A percentile compares a stretch with the other conserved stretches of the same genome.
These are phyloP conservation scores for Mucuna pruriens DNA, from an alignment of 306 rosid species.

Conservation along the genomic window DNA sequence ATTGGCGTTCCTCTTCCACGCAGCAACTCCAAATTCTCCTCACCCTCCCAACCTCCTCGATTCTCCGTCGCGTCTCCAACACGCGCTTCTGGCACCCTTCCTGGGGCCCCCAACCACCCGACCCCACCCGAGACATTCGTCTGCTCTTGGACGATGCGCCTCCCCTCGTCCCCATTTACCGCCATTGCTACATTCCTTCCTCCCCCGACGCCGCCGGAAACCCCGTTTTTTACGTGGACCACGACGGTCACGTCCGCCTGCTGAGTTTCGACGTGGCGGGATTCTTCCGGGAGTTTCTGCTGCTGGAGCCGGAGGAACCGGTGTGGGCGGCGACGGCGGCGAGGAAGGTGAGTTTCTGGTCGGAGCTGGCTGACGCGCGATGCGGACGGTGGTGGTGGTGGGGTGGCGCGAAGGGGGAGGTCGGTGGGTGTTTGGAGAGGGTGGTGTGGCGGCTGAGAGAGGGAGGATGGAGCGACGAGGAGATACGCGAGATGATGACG, in stretches of 20 bases:
- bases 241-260: conserved; percentile 48
- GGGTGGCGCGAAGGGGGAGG: conserved; percentile 30
- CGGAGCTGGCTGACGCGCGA: conserved; percentile 57
- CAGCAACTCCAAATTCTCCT: conserved; percentile 72
- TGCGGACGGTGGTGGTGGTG: conserved; percentile 47
- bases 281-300: conserved; percentile 56
- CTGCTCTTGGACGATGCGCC: conserved; percentile 50
- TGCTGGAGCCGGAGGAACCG: conserved; percentile 38
- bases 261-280: conserved; percentile 64
- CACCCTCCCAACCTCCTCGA: conserved; percentile 56
- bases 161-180: conserved; percentile 64
- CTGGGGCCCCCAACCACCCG: conserved; percentile 62
- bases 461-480: conserved; percentile 93
- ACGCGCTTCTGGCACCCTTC: conserved; percentile 60
- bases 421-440: conserved; percentile 59
- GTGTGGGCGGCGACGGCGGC: conserved; percentile 78
- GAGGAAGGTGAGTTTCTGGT: conserved; percentile 63
- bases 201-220: conserved; percentile 62
- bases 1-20: conserved; percentile 82
- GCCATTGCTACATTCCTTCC: conserved; percentile 65
- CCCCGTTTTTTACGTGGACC: conserved; percentile 66
- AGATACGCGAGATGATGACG: conserved; percentile 81
- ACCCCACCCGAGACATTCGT: conserved; percentile 24
- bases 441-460: conserved; percentile 63
- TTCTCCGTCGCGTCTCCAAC: conserved; percentile 58